A percentile compares a stretch with the other conserved stretches of the same genome.
These are phyloP conservation scores for Nigrospora sphaerica DNA, from an alignment of 2,329 filamentous ascomycete species.

Conservation along the genomic window DNA sequence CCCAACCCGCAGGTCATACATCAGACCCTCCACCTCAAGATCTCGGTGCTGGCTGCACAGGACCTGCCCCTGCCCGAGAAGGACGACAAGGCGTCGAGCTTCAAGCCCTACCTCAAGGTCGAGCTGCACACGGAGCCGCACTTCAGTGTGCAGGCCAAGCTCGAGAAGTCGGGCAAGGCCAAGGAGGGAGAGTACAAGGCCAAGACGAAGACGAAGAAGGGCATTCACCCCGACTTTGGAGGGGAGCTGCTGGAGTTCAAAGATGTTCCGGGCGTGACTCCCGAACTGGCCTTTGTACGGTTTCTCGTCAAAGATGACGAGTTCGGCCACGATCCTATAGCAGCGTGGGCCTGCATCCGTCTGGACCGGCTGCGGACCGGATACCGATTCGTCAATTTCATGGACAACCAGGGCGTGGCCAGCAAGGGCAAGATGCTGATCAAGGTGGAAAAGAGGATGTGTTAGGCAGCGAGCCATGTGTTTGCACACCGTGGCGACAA, in stretches of 20 bases:
- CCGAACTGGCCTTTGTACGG: slow-evolving; percentile 66
- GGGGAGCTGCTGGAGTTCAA: slow-evolving; percentile 52
- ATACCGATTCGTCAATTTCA: slow-evolving; percentile 69
- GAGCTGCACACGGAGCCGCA: slow-evolving; percentile 69
- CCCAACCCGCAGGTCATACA: slow-evolving; percentile 30
- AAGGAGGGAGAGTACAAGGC: slow-evolving; percentile 53
- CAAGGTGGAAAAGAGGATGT: slow-evolving; percentile 52
- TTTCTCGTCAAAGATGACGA: slow-evolving; percentile 88
- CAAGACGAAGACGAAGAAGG: slow-evolving; percentile 50
- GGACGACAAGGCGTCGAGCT: slow-evolving; percentile 43
- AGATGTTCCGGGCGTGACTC: slow-evolving; percentile 48
- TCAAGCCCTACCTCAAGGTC: slow-evolving; percentile 76
- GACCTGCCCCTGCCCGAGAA: slow-evolving; percentile 58
- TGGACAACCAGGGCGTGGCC: slow-evolving; percentile 59
- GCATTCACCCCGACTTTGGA: slow-evolving; percentile 56
- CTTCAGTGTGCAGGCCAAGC: slow-evolving; percentile 13
- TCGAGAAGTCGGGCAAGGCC: slow-evolving; percentile 40
- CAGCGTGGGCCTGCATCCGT: slow-evolving; percentile 83
- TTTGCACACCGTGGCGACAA: too few relatives aligned
- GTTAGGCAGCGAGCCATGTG: too few relatives aligned
- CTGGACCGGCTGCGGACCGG: slow-evolving; percentile 74
- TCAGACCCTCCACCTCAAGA: slow-evolving; percentile 59
- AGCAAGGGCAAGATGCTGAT: slow-evolving; percentile 68
- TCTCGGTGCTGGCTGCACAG: slow-evolving; percentile 73
- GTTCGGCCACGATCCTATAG: slow-evolving; percentile 68